Base-by-base conservation (phyloP, 1,139 yeast genomes). In the Lodderomyces margitis region DNA sequence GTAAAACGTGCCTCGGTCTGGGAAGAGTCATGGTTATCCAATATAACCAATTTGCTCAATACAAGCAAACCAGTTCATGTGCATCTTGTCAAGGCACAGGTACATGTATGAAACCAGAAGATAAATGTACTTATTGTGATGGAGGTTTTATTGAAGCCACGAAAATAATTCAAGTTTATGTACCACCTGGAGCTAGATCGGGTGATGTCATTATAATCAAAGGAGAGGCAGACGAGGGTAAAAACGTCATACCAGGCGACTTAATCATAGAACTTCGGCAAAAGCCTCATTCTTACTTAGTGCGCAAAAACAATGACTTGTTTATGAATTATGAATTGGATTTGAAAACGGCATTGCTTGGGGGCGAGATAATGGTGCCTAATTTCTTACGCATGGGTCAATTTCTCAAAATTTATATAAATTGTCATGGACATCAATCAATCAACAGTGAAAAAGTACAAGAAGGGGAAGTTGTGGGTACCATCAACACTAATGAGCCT, bases 161-260 rank as follows among this genome's bases (percentile, higher is more conserved):
- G 24, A 78, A 78, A 48, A 69, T 81, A 7, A 62, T 83, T 34
- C 70, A 72, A 42, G 71, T 82, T 5, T 61, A 63, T 17, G 66
- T 80, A 2, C 65, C 70, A 20, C 80, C 81, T 3, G 88, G 88
- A 1, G 64, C 77, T 28, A 58, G 58, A 36, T 58, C 73, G 39
- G 81, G 81, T 0, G 79, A 78, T 46, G 62, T 66, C 40, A 70
- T 81, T 17, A 61, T 78, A 1, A 58, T 81, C 15, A 66, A 70
- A 17, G 78, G 81, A 2, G 83, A 78, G 49, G 86, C 82, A 0
- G 89, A 83, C 51, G 85, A 82, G 55, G 83, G 82, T 0, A 61
- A 74, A 27, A 70, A 73, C 47, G 63, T 79, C 2, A 61, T 74
- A 1, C 86, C 89, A 0, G 91, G 91, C 2, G 87, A 83, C 56